These are phyloP conservation scores for Trapa incisa DNA, from an alignment of 345 rosid species.

Conservation along the genomic window DNA sequence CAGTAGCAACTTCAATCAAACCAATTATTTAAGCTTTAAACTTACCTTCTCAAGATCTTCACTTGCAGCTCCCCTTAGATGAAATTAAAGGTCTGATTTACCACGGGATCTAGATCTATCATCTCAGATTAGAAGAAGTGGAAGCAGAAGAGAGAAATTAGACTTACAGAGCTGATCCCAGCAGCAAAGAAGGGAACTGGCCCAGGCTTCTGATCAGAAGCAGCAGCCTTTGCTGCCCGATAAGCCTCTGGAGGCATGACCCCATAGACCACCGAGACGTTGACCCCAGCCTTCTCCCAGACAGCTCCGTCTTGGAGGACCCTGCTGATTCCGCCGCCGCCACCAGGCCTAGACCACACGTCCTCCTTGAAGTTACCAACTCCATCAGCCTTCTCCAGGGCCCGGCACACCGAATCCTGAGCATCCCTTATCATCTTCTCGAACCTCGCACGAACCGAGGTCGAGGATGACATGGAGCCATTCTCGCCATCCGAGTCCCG, in stretches of 20 bases:
- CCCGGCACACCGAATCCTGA: conserved; percentile 69
- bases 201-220: conserved; percentile 61
- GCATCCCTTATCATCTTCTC: conserved; percentile 79
- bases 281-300: conserved; percentile 96
- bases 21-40: background rate
- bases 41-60: background rate
- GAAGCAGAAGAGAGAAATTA: conserved; percentile 1
- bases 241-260: conserved; percentile 99
- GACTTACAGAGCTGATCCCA: conserved; percentile 78
- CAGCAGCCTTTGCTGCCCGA: conserved; percentile 69
- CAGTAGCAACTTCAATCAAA: background rate
- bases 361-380: conserved; percentile 83
- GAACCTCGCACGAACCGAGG: conserved; percentile 57
- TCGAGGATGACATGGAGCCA: conserved; percentile 9
- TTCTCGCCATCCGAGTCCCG: conserved; percentile 41
- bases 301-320: conserved; percentile 85
- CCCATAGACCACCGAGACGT: conserved; percentile 95
- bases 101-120: background rate
- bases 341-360: conserved; percentile 95
- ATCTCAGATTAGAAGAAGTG: background rate
- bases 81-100: too few species aligned
- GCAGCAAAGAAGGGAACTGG: conserved; percentile 91
- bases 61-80: too few species aligned
- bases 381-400: conserved; percentile 52
- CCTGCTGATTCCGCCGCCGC: conserved; percentile 97